Base-by-base conservation (phyloP, 805 yeast genomes). In the Metschnikowia gelsemii region DNA sequence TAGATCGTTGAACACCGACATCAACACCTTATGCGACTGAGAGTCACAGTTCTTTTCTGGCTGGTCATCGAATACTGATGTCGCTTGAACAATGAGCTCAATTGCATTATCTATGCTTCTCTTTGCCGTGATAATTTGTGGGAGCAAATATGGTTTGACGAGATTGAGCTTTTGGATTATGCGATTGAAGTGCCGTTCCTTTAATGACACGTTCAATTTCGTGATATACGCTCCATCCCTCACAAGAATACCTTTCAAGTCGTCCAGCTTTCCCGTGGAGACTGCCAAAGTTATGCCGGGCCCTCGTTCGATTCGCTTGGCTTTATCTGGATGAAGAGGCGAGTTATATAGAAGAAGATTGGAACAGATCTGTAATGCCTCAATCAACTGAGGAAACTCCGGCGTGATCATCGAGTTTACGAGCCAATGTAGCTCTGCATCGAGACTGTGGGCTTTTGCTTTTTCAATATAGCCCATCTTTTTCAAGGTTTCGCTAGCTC, bases 241-340 rank as follows among this genome's bases (percentile, higher is more conserved):
- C 0, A 78, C 75, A 0, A 83, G 57, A 1, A 79, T 68, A 0
- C 91, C 91, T 45, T 81, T 80, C 12, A 82, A 59, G 2, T 69
- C 61, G 43, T 80, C 84, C 42, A 75, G 73, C 40, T 80, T 75
- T 12, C 71, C 64, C 0, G 80, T 70, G 0, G 80, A 66, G 5
- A 84, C 61, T 0, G 89, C 85, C 37, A 84, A 64, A 42, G 75
- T 80, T 38, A 79, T 70, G 13, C 50, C 29, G 20, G 71, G 70
- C 1, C 72, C 73, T 11, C 66, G 41, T 40, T 59, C 64, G n/a
- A 58, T 55, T 29, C 46, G 49, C 21, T 53, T 45, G 7, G 34
- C 43, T 2, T 51, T 48, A 36, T 62, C 64, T 3, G 71, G 70
- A 22, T 57, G 59, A 35, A 61, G 63, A 3, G 70, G 70, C 1